Evolutionary conservation across 2,329 filamentous ascomycete species (phyloP).

Genomic region (Pseudocercospora vitis): DNA sequence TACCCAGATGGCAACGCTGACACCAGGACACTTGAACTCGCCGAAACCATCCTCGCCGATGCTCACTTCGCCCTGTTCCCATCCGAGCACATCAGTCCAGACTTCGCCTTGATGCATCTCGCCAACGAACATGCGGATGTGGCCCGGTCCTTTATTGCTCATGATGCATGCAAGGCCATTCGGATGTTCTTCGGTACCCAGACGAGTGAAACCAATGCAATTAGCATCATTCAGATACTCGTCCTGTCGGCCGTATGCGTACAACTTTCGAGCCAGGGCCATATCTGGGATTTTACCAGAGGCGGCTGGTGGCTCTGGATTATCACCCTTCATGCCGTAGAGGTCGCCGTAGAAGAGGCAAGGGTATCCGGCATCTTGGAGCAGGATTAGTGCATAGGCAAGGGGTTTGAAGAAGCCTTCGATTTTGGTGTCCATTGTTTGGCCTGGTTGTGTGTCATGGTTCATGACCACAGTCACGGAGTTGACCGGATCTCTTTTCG

Average conservation of each 20-base stretch:
- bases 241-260: constrained; percentile 63
- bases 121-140: constrained; percentile 64
- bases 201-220: constrained; percentile 61
- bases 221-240: constrained; percentile 63
- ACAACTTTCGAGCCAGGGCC: constrained; percentile 62
- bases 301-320: constrained; percentile 48
- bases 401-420: constrained; percentile 69
- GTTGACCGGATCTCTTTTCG: constrained; percentile 18
- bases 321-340: constrained; percentile 58
- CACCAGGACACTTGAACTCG: constrained; percentile 54
- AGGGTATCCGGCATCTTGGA: constrained; percentile 62
- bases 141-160: constrained; percentile 31
- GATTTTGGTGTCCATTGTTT: constrained; percentile 62
- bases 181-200: constrained; percentile 51
- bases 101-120: constrained; percentile 50
- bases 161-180: constrained; percentile 55
- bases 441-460: constrained; percentile 66
- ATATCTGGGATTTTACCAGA: constrained; percentile 52
- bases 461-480: constrained; percentile 50
- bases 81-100: constrained; percentile 65
- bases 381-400: constrained; percentile 68
- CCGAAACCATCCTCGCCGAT: constrained; percentile 63
- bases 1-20: constrained; percentile 63
- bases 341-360: constrained; percentile 70
- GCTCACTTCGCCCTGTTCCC: constrained; percentile 55